phyloP scores from a whole-genome alignment of 495 filamentous ascomycete genomes.

The Ascobolus immersus region DNA sequence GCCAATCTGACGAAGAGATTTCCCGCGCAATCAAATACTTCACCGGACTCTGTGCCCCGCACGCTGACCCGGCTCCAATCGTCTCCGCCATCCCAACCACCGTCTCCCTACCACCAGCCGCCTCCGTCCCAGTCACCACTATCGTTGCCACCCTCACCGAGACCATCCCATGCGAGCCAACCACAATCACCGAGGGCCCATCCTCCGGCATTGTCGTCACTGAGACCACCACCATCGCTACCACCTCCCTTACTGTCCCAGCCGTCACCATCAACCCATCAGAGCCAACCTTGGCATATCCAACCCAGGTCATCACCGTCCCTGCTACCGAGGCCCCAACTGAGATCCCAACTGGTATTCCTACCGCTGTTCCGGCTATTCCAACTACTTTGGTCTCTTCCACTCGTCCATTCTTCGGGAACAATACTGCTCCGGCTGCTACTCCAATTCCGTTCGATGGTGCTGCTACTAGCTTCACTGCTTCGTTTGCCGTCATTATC shows the following conservation, averaged over 20 bases:
- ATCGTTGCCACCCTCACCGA: constrained; percentile 25
- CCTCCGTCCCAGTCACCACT: constrained; percentile 27
- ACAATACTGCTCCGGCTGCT: too few species aligned
- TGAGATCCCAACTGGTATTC: too few species aligned
- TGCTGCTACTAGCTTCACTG: too few species aligned
- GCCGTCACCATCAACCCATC: too few species aligned
- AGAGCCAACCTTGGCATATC: too few species aligned
- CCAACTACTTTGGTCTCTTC: too few species aligned
- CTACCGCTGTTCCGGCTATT: too few species aligned
- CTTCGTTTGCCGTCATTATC: too few species aligned
- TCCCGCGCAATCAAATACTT: constrained; percentile 55
- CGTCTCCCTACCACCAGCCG: constrained; percentile 30
- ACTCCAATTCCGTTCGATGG: too few species aligned
- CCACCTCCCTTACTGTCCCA: constrained; percentile 8
- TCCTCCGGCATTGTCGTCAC: constrained; percentile 29
- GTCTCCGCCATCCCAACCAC: constrained; percentile 41
- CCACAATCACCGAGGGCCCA: constrained; percentile 31
- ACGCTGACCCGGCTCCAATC: constrained; percentile 56
- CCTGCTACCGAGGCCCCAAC: too few species aligned
- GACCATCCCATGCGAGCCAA: constrained; percentile 24
- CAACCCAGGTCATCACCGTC: too few species aligned
- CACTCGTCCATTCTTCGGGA: too few species aligned
- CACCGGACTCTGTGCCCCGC: constrained; percentile 67
- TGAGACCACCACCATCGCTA: constrained; percentile 12
- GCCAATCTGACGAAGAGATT: constrained; percentile 36